These are phyloP conservation scores for Ploettnerulaceae sp. DNA, from an alignment of 2,329 filamentous ascomycete genomes.

Conservation along the genomic window DNA sequence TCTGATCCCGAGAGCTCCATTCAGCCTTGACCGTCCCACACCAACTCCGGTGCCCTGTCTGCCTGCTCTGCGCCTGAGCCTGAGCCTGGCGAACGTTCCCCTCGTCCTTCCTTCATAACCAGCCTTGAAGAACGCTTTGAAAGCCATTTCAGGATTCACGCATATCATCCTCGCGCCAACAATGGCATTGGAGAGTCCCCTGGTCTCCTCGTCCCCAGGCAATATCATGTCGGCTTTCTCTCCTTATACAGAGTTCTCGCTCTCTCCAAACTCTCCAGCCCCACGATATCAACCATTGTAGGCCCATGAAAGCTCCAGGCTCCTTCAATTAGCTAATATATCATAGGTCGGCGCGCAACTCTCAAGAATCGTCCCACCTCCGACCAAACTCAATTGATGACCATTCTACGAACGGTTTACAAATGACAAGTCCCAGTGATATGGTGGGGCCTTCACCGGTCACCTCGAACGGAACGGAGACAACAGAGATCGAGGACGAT, in stretches of 20 bases:
- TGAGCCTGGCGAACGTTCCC: conserved; percentile 14
- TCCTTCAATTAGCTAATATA: conserved; percentile 4
- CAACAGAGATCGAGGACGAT: conserved; percentile 81
- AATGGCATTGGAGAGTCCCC: conserved; percentile 59
- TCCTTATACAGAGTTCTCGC: conserved; percentile 50
- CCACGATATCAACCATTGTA: conserved; percentile 50
- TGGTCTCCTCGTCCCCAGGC: conserved; percentile 55
- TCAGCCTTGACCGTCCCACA: conserved; percentile 27
- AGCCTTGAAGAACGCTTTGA: conserved; percentile 15
- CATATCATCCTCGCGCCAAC: conserved; percentile 22
- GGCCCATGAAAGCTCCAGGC: conserved; percentile 25
- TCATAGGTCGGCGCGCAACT: conserved; percentile 41
- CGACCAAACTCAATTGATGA: conserved; percentile 45
- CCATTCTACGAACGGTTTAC: conserved; percentile 29
- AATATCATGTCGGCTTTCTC: conserved; percentile 51
- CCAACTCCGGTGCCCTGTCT: conserved; percentile 19
- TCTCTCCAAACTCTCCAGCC: conserved; percentile 48
- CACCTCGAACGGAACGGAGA: conserved; percentile 78
- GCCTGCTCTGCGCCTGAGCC: conserved; percentile 12
- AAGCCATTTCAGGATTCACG: conserved; percentile 17
- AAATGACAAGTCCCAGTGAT: conserved; percentile 59
- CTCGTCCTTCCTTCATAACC: conserved; percentile 16
- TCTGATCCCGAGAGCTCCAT: conserved; percentile 16
- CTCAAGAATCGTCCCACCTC: conserved; percentile 45
- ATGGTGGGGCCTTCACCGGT: conserved; percentile 78